Base-by-base conservation (phyloP, 1,139 yeast species). In the Taphrina communis region DNA sequence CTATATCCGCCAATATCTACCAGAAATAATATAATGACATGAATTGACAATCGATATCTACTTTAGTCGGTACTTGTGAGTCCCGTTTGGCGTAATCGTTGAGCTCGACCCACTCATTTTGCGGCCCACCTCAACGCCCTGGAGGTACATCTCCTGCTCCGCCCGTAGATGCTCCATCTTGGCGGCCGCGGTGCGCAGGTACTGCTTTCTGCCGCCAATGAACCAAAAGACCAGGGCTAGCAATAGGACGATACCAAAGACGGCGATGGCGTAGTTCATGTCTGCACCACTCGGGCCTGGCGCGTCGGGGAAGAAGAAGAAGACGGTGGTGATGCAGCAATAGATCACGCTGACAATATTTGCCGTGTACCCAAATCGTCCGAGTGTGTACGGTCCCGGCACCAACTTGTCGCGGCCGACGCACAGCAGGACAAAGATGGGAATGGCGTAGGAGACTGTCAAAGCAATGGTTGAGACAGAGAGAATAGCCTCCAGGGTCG, bases 401-500 rank as follows among this genome's bases (percentile, higher is more conserved):
- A 92, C 92, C 74, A 83, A 82, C 68, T 81, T 78, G 68, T 96
- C 80, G 66, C 86, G 85, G 73, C 88, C 84, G 42, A 88, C 84
- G 42, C 89, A 75, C 77, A 90, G 77, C 19, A 87, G 83, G 41
- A 88, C 82, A 1, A 88, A 74, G 48, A 90, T 86, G 1, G 96
- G 96, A 7, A 90, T 84, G 1, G 91, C 88, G 73, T 91, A 88
- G 1, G 96, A 91, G 35, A 89, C 81, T 66, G 92, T 87, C 71
- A 90, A 80, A 1, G 93, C 85, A 50, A 90, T 83, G 1, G 90
- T 95, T 5, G 96, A 89, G 14, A 93, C 88, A 0, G 96, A 95
- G 80, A 90, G 85, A 76, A 90, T 90, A 1, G 96, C 93, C 76
- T 88, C 88, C 78, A 90, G 88, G 0, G 96, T 95, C 5, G 92